Percentiles rank a stretch among this genome's conserved stretches.
phyloP scores from a whole-genome alignment of 1,139 yeast genomes.

The Magnusiomyces sp. region DNA sequence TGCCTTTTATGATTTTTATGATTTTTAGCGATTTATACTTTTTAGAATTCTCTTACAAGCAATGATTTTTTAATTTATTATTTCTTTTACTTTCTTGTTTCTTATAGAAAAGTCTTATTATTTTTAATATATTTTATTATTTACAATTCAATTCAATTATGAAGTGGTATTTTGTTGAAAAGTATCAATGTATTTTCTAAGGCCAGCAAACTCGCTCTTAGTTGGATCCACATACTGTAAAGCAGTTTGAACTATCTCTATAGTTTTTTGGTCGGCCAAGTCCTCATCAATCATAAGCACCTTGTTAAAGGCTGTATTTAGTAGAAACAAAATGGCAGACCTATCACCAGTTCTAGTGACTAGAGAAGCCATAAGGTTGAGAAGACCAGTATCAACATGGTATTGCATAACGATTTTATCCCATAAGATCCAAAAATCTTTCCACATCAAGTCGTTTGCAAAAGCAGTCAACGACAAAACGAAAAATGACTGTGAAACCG shows the following conservation, averaged over 20 bases:
- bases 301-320: background rate
- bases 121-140: background rate
- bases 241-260: background rate
- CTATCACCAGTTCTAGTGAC: slow-evolving; percentile 26
- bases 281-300: background rate
- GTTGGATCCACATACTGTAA: background rate
- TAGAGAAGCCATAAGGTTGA: slow-evolving; percentile 25
- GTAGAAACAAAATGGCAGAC: background rate
- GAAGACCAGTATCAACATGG: slow-evolving; percentile 19
- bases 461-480: slow-evolving; percentile 32
- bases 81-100: no score
- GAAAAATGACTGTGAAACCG: slow-evolving; percentile 22
- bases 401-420: slow-evolving; percentile 18
- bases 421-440: slow-evolving; percentile 31
- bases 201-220: no score
- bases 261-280: background rate
- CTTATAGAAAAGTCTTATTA: background rate
- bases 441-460: slow-evolving; percentile 35
- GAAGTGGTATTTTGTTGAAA: background rate
- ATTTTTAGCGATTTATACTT: background rate
- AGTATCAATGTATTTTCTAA: background rate
- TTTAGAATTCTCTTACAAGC: background rate
- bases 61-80: background rate
- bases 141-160: background rate
- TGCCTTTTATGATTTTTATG: background rate